Evolutionary conservation across 345 rosid genomes (phyloP).

Genomic region (Pistacia integerrima): DNA sequence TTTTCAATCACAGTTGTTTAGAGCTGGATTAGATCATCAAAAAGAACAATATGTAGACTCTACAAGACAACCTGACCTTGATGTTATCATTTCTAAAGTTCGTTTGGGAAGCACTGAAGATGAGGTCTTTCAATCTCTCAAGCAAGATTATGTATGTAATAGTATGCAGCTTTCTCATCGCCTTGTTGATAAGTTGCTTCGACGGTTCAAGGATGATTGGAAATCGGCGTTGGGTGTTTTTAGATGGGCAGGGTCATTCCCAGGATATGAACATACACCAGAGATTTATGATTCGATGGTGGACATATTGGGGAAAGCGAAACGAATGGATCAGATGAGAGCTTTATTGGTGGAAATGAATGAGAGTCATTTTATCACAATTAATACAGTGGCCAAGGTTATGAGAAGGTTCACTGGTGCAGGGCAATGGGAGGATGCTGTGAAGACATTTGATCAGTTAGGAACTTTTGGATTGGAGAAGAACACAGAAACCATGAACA

Average conservation of each 20-base stretch:
- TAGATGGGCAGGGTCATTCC: constrained; percentile 64
- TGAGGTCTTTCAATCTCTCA: constrained; percentile 50
- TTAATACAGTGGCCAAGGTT: constrained; percentile 58
- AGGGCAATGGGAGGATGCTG: constrained; percentile 84
- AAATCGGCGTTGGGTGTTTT: constrained; percentile 71
- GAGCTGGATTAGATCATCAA: constrained; percentile 11
- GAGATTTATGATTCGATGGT: constrained; percentile 58
- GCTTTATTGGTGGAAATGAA: constrained; percentile 62
- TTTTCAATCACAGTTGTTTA: background rate
- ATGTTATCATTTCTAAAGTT: constrained; percentile 32
- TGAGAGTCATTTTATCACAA: constrained; percentile 41
- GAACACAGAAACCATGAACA: constrained; percentile 74
- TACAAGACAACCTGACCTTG: constrained; percentile 26
- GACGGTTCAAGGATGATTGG: constrained; percentile 80
- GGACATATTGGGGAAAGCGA: constrained; percentile 73
- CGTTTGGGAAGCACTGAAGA: constrained; percentile 42
- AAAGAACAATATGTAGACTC: constrained; percentile 18
- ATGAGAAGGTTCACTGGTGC: constrained; percentile 86
- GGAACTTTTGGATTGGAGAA: constrained; percentile 61
- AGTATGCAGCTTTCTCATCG: constrained; percentile 40
- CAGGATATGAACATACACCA: constrained; percentile 40
- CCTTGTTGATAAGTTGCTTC: constrained; percentile 54
- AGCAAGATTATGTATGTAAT: constrained; percentile 38
- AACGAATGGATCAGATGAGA: constrained; percentile 68
- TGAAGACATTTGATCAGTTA: constrained; percentile 58